Percentiles rank a stretch among this genome's conserved stretches.
These are phyloP conservation scores for Aureobasidium sp. DNA, from an alignment of 2,329 filamentous ascomycete species.

Conservation along the genomic window DNA sequence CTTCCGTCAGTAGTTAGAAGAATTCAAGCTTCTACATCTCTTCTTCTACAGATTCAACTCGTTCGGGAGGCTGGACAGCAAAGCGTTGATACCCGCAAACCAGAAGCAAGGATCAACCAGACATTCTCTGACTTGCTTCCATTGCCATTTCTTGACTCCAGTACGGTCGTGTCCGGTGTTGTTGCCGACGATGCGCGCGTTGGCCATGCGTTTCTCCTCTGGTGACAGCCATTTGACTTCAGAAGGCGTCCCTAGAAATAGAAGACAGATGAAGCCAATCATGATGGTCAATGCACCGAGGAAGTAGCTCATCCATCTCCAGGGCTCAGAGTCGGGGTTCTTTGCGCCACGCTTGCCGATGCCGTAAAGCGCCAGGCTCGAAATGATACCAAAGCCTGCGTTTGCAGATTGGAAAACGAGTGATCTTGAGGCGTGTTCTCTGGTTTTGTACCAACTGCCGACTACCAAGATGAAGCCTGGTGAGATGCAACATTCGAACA, in stretches of 20 bases:
- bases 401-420: constrained; percentile 34
- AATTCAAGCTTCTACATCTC: too few species aligned
- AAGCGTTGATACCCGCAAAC: constrained; percentile 27
- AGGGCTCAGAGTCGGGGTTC: constrained; percentile 23
- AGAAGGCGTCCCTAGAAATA: constrained; percentile 25
- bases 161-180: constrained; percentile 28
- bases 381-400: constrained; percentile 30
- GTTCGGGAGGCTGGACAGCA: constrained; percentile 22
- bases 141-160: constrained; percentile 25
- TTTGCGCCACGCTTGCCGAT: constrained; percentile 24
- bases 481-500: constrained; percentile 34
- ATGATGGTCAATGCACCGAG: constrained; percentile 24
- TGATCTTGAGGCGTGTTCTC: constrained; percentile 31
- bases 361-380: constrained; percentile 24
- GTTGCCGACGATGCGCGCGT: constrained; percentile 26
- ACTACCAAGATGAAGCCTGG: constrained; percentile 32
- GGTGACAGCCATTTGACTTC: constrained; percentile 26
- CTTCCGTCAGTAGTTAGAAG: too few species aligned
- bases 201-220: constrained; percentile 25
- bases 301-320: constrained; percentile 27
- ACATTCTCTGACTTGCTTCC: constrained; percentile 25
- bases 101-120: constrained; percentile 26
- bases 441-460: constrained; percentile 30
- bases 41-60: too few species aligned
- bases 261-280: constrained; percentile 25